Evolutionary conservation across 768 basidiomycete species (phyloP).

Genomic region (Collybiopsis luxurians): DNA sequence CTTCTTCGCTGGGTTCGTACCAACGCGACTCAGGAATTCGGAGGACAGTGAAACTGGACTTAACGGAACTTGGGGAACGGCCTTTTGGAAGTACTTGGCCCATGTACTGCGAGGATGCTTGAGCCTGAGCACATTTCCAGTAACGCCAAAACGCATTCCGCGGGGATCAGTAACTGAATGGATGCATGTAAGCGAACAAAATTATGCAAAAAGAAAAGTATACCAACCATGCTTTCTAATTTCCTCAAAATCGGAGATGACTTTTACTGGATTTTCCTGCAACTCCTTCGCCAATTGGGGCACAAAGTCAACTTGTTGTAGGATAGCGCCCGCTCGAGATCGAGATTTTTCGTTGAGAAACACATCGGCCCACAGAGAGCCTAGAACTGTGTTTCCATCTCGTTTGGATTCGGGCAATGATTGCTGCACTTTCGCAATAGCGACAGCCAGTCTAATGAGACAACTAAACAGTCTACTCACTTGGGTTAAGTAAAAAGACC

Average conservation of each 20-base stretch:
- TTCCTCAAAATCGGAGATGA: slow-evolving; percentile 72
- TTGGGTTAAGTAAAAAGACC: slow-evolving; percentile 6
- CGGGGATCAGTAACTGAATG: slow-evolving; percentile 75
- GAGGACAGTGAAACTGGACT: slow-evolving; percentile 62
- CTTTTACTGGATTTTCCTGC: slow-evolving; percentile 67
- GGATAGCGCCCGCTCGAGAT: slow-evolving; percentile 61
- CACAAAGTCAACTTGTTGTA: slow-evolving; percentile 76
- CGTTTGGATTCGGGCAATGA: slow-evolving; percentile 90
- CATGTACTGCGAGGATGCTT: slow-evolving; percentile 71
- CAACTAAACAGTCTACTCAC: background rate
- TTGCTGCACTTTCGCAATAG: slow-evolving; percentile 85
- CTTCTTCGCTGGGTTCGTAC: slow-evolving; percentile 69
- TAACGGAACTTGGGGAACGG: slow-evolving; percentile 48
- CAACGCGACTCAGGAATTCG: slow-evolving; percentile 73
- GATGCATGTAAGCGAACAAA: background rate
- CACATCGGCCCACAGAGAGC: slow-evolving; percentile 65
- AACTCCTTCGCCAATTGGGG: slow-evolving; percentile 72
- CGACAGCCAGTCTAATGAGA: slow-evolving; percentile 66
- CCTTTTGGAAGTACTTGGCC: slow-evolving; percentile 60
- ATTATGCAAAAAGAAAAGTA: background rate
- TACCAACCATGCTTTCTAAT: slow-evolving; percentile 66
- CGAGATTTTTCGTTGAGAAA: slow-evolving; percentile 71
- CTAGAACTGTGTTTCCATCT: slow-evolving; percentile 77
- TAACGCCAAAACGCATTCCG: slow-evolving; percentile 84
- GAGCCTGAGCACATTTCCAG: slow-evolving; percentile 78